Evolutionary conservation across 176 grass and related monocot species (phyloP), one percentile per base, ranked within the genome.

Genomic region (Juncus inflexus): DNA sequence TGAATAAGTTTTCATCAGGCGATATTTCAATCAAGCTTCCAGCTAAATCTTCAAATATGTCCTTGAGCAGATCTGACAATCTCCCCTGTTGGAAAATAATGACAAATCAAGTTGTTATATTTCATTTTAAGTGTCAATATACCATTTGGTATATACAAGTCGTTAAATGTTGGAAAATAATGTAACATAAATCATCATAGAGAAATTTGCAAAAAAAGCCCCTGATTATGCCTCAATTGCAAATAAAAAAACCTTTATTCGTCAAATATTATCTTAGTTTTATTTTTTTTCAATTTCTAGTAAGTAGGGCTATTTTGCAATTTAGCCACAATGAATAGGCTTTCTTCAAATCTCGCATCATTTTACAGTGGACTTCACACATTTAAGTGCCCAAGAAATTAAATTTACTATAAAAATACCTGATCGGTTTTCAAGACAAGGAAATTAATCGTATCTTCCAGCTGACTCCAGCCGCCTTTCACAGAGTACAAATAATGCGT

Each of bases 401-500:
- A 37, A 83, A n/a, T 6, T 52, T 62, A 65, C 37, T 61, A 51
- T 40, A 36, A 35, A 67, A 55, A 62, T 52, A 84, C 81, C 91
- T 84, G 69, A 52, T 85, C 81, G 35, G 87, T 81, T 74, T 90
- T 90, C 65, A 90, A 75, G 13, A 90, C 62, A 59, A 96, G 73
- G 38, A 96, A 96, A 90, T 87, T 90, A 69, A 76, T 65, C 54
- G 87, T 90, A 41, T 90, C 84, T 77, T 96, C 91, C 65, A 96
- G 73, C 47, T 96, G 91, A 59, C 84, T 87, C 91, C 91, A 96
- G 65, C 91, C 91, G 69, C 91, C 91, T 85, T 85, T 96, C 53
- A 96, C 81, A 12, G 82, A 90, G 78, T 77, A 90, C 55, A 96
- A 65, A 78, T 70, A 96, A 65, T 96, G 86, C 15, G 78, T 84